Evolutionary conservation across 2,329 filamentous ascomycete genomes (phyloP).

Genomic region (Aspergillus chevalieri): DNA sequence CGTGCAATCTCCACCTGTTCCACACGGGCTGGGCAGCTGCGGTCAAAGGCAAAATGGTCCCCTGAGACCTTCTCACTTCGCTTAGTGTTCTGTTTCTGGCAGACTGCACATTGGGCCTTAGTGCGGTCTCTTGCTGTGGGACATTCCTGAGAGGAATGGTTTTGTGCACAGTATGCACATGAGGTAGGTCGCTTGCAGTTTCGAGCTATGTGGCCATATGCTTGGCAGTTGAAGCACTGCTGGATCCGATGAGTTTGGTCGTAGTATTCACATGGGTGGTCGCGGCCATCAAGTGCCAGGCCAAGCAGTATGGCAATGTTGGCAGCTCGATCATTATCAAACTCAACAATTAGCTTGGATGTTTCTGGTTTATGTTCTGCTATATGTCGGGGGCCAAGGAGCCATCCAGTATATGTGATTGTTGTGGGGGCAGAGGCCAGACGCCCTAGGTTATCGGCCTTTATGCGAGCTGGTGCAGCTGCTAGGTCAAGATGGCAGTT

Average conservation of each 20-base stretch:
- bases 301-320: background rate
- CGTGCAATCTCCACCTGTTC: background rate
- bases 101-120: background rate
- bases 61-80: background rate
- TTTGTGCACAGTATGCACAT: background rate
- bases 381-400: no score
- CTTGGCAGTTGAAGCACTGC: constrained; percentile 1
- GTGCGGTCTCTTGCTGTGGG: background rate
- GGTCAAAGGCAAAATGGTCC: background rate
- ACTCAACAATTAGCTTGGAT: no score
- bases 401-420: no score
- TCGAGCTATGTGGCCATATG: background rate
- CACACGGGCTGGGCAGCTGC: background rate
- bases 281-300: background rate
- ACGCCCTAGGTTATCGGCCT: no score
- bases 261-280: background rate
- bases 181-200: background rate
- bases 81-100: background rate
- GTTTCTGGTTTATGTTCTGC: no score
- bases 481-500: no score
- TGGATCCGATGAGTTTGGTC: background rate
- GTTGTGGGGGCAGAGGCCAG: no score
- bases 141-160: background rate
- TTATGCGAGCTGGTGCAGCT: no score
- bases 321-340: background rate